Conservation (phyloP, 2,329 filamentous ascomycete species). For the Golovinomyces cichoracearum region DNA sequence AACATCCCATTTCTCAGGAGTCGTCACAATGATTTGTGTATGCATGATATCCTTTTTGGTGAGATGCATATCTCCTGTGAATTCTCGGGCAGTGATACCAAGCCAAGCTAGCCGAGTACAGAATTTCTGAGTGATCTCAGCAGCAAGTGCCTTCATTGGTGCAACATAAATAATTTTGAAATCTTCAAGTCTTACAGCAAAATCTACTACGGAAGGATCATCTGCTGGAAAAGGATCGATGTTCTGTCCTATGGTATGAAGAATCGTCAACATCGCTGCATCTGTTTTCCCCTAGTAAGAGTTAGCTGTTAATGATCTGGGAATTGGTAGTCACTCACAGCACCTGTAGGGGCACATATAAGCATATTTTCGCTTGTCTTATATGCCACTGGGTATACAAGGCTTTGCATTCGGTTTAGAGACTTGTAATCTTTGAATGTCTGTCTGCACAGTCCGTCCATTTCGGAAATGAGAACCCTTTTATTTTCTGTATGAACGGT, state of each 20-base stretch:
- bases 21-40: conserved; percentile 95
- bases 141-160: conserved; percentile 93
- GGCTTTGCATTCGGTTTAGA: conserved; percentile 91
- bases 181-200: conserved; percentile 57
- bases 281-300: conserved; percentile 61
- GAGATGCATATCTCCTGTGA: conserved; percentile 96
- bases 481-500: conserved; percentile 45
- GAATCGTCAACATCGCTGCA: conserved; percentile 83
- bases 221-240: conserved; percentile 56
- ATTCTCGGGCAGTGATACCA: conserved; percentile 70
- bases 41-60: conserved; percentile 88
- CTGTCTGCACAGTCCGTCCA: conserved; percentile 71
- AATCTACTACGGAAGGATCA: conserved; percentile 45
- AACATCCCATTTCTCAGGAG: conserved; percentile 97
- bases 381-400: conserved; percentile 87
- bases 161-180: conserved; percentile 99
- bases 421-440: conserved; percentile 88
- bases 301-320: background rate
- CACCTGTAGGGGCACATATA: conserved; percentile 90
- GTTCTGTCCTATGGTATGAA: conserved; percentile 76
- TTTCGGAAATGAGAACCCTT: conserved; percentile 49
- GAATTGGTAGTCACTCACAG: conserved; percentile 22
- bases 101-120: conserved; percentile 83
- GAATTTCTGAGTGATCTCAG: conserved; percentile 85
- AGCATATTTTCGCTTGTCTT: conserved; percentile 96